These are phyloP conservation scores for Phytophthora ohioensis DNA, from an alignment of 352 stramenopile genomes.

Conservation along the genomic window DNA sequence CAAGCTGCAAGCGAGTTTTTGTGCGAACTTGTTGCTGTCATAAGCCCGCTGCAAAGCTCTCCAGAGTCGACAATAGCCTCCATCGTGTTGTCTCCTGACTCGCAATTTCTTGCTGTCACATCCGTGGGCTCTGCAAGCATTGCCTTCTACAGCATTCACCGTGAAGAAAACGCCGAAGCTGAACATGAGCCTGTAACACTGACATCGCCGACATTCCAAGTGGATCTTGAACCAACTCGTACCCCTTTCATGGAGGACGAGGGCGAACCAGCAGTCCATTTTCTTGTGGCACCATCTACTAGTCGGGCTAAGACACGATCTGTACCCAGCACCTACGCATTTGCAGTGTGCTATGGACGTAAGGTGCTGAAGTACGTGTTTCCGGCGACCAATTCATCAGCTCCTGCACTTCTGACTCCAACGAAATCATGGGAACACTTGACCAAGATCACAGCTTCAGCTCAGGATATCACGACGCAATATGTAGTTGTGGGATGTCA, in stretches of 20 bases:
- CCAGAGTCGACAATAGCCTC: constrained; percentile 3
- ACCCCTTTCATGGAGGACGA: constrained; percentile 12
- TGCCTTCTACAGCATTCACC: constrained; percentile 16
- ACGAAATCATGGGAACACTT: constrained; percentile 51
- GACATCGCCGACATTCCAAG: constrained; percentile 20
- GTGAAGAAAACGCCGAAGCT: constrained; percentile 4
- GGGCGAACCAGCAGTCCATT: constrained; percentile 24
- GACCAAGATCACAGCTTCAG: constrained; percentile 43
- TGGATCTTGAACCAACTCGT: constrained; percentile 23
- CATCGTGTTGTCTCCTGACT: constrained; percentile 42
- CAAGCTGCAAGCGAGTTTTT: constrained; percentile 1
- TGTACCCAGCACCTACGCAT: constrained; percentile 34
- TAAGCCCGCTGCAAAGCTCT: constrained; percentile 10
- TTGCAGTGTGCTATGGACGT: constrained; percentile 43
- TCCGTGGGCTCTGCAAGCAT: constrained; percentile 12
- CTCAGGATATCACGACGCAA: constrained; percentile 54
- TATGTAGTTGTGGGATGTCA: constrained; percentile 56
- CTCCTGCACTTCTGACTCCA: constrained; percentile 7
- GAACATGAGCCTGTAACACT: background rate
- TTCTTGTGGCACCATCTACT: constrained; percentile 31
- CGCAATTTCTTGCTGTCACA: constrained; percentile 32
- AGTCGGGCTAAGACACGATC: background rate
- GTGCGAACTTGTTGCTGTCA: constrained; percentile 20
- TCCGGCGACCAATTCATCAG: background rate
- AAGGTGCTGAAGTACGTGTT: constrained; percentile 52